phyloP scores from a whole-genome alignment of 495 filamentous ascomycete genomes.

The Glonium stellatum region DNA sequence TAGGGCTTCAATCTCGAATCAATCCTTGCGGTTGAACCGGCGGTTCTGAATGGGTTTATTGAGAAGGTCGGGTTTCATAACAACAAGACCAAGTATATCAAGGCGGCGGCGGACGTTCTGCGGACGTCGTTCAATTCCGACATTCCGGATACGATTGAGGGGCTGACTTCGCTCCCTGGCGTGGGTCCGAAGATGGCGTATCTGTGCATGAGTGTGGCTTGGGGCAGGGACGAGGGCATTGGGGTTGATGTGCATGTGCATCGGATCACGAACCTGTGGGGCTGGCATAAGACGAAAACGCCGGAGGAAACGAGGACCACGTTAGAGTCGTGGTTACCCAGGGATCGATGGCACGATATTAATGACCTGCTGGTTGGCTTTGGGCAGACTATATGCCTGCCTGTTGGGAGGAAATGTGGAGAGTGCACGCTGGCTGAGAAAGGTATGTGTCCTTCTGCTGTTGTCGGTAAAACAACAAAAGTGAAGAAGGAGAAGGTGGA shows the following conservation, averaged over 20 bases:
- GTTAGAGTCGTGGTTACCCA: constrained; percentile 77
- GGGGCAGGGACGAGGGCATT: constrained; percentile 56
- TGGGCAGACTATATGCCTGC: constrained; percentile 80
- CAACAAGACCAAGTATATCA: constrained; percentile 89
- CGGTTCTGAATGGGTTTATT: constrained; percentile 70
- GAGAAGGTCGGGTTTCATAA: constrained; percentile 88
- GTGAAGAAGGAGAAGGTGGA: constrained; percentile 40
- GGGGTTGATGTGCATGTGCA: constrained; percentile 68
- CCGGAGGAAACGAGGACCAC: constrained; percentile 79
- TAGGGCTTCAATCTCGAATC: constrained; percentile 65
- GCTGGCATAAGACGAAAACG: constrained; percentile 76
- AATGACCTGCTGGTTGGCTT: constrained; percentile 88
- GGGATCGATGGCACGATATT: constrained; percentile 88
- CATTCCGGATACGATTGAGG: constrained; percentile 76
- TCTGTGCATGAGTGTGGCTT: constrained; percentile 71
- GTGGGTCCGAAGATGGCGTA: constrained; percentile 98
- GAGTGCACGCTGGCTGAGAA: constrained; percentile 69
- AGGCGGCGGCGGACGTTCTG: constrained; percentile 65
- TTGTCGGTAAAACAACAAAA: constrained; percentile 40
- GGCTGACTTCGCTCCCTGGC: constrained; percentile 73
- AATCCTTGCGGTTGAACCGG: constrained; percentile 65
- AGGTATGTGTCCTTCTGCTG: constrained; percentile 70
- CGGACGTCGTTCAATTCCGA: constrained; percentile 62
- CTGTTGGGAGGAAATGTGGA: constrained; percentile 71
- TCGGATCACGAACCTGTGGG: constrained; percentile 93